A percentile compares a stretch with the other conserved stretches of the same genome.
These are phyloP conservation scores for Globisporangium lucens DNA, from an alignment of 352 stramenopile genomes.

Conservation along the genomic window DNA sequence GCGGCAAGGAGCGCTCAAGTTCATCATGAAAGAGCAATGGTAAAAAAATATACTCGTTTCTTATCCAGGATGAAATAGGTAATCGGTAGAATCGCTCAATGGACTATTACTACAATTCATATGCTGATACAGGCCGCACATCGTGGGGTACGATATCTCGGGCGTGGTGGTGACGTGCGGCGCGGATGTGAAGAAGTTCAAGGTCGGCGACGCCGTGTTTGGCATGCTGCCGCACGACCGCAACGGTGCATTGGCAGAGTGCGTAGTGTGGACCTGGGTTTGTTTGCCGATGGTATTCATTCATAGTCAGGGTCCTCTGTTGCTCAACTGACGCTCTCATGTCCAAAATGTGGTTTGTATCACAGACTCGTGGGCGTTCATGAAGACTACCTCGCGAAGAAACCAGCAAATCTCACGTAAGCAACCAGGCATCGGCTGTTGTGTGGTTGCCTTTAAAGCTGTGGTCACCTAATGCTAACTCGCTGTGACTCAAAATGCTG, in stretches of 20 bases:
- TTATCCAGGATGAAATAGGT: too few relatives aligned
- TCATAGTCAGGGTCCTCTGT: background rate
- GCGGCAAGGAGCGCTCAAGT: slow-evolving; percentile 65
- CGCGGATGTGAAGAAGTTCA: slow-evolving; percentile 53
- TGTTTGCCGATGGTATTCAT: background rate
- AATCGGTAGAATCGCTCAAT: too few relatives aligned
- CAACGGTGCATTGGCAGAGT: slow-evolving; percentile 72
- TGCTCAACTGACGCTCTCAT: background rate
- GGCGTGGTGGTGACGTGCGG: slow-evolving; percentile 57
- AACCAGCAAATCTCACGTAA: slow-evolving; percentile 62
- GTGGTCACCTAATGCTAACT: background rate
- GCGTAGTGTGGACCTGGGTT: slow-evolving; percentile 9
- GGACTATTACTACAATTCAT: background rate
- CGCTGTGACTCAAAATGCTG: background rate
- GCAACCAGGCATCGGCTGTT: too few relatives aligned
- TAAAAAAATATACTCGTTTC: background rate
- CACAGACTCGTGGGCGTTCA: slow-evolving; percentile 46
- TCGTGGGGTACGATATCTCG: slow-evolving; percentile 71
- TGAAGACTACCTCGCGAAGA: slow-evolving; percentile 63
- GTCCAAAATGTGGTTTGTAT: background rate
- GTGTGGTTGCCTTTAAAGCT: too few relatives aligned
- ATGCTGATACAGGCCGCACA: slow-evolving; percentile 42
- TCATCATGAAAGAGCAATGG: slow-evolving; percentile 47
- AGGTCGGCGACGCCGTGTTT: slow-evolving; percentile 63
- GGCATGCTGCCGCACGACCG: slow-evolving; percentile 63